phyloP scores from a whole-genome alignment of 2,329 filamentous ascomycete genomes.

The Aureobasidium sp. region DNA sequence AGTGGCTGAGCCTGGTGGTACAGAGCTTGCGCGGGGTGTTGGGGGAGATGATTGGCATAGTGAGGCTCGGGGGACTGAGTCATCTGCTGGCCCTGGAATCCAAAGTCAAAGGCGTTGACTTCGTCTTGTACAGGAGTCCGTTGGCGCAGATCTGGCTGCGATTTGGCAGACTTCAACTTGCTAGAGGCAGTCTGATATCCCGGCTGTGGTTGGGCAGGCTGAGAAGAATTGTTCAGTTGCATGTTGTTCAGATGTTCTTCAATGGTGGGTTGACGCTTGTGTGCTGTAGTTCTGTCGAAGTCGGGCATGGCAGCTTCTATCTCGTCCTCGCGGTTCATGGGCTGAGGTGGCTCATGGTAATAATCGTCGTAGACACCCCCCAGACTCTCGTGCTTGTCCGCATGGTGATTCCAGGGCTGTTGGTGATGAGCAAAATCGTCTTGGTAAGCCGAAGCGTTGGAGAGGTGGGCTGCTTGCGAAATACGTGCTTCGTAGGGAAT shows the following conservation, averaged over 20 bases:
- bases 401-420: neutral
- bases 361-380: slow-evolving; percentile 44
- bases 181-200: slow-evolving; percentile 59
- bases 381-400: slow-evolving; percentile 31
- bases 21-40: neutral
- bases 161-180: slow-evolving; percentile 34
- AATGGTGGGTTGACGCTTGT: slow-evolving; percentile 23
- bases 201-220: slow-evolving; percentile 9
- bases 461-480: slow-evolving; percentile 2
- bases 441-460: slow-evolving; percentile 2
- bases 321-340: slow-evolving; percentile 29
- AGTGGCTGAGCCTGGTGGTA: neutral
- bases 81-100: slow-evolving; percentile 35
- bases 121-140: slow-evolving; percentile 27
- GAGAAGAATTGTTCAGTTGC: slow-evolving; percentile 19
- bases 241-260: slow-evolving; percentile 21
- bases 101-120: slow-evolving; percentile 40
- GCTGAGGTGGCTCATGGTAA: slow-evolving; percentile 27
- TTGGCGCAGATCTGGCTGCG: neutral
- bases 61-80: neutral
- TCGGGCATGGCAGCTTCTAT: slow-evolving; percentile 54
- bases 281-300: slow-evolving; percentile 37
- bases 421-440: neutral
- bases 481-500: slow-evolving; percentile 6
- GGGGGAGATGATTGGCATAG: neutral